phyloP scores from a whole-genome alignment of 768 basidiomycete species.

The Ephemerocybe angulata region DNA sequence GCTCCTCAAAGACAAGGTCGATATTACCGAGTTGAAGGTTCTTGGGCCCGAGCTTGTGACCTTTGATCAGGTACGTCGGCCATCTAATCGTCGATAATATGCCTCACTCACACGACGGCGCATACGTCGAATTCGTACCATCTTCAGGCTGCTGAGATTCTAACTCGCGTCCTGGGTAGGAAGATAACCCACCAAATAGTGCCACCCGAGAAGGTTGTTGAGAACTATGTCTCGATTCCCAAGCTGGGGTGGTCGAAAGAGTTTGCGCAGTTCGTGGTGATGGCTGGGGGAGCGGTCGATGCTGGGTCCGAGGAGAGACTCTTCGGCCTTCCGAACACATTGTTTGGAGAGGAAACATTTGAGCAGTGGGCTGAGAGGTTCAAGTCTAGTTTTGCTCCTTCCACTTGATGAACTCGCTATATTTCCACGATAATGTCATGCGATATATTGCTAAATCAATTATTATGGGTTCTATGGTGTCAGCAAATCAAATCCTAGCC shows the following conservation, averaged over 20 bases:
- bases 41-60: constrained; percentile 25
- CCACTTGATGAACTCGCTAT: no score
- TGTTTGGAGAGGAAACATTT: constrained; percentile 8
- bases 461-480: no score
- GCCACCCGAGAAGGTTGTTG: constrained; percentile 5
- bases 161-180: constrained; percentile 19
- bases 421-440: no score
- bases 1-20: constrained; percentile 18
- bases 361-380: constrained; percentile 5
- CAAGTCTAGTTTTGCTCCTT: constrained; percentile 10
- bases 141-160: constrained; percentile 17
- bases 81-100: background rate
- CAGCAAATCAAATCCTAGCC: no score
- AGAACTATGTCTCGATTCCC: background rate
- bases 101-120: no score
- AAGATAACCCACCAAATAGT: constrained; percentile 19
- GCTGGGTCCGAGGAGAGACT: background rate
- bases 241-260: background rate
- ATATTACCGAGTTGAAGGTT: constrained; percentile 15
- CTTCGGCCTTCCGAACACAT: background rate
- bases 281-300: background rate
- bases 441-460: no score
- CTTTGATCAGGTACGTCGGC: constrained; percentile 22
- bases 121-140: background rate
- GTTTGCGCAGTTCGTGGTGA: background rate